A percentile compares a stretch with the other conserved stretches of the same genome.
Evolutionary conservation across 2,329 filamentous ascomycete genomes (phyloP).

Genomic region (Fusarium sp.): DNA sequence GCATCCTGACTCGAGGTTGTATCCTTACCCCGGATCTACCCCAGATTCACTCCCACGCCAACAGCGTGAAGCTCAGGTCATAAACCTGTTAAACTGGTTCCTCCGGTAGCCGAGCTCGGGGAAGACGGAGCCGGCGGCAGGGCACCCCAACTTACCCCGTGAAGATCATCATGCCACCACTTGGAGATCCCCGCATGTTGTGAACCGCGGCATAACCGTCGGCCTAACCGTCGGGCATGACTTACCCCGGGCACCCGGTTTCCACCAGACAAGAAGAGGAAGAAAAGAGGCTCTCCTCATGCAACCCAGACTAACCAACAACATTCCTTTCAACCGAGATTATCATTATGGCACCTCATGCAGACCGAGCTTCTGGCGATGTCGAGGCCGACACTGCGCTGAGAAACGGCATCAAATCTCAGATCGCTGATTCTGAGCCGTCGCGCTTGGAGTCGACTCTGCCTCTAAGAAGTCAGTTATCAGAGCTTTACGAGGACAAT

Average conservation of each 20-base stretch:
- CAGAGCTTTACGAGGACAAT: slow-evolving; percentile 35
- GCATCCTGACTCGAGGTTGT: neutral
- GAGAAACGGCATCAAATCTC: neutral
- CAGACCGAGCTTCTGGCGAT: neutral
- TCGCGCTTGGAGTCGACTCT: neutral
- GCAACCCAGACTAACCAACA: neutral
- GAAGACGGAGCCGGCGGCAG: neutral
- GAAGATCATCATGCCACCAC: neutral
- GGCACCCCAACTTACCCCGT: neutral
- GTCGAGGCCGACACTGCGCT: neutral
- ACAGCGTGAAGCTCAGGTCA: neutral
- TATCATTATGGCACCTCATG: neutral
- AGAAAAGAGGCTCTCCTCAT: neutral
- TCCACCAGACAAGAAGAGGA: neutral
- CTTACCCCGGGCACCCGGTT: neutral
- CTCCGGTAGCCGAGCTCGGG: neutral
- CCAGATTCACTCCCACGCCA: slow-evolving; percentile 17
- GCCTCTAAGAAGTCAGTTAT: neutral
- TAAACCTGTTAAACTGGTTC: neutral
- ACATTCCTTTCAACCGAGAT: neutral
- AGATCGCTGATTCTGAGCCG: neutral
- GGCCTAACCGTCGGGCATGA: neutral
- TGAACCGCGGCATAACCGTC: neutral
- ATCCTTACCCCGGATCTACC: slow-evolving; percentile 37
- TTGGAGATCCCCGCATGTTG: neutral